Evolutionary conservation across 768 basidiomycete genomes (phyloP), one percentile per base, ranked within the genome.

Genomic region (Fomitopsis serialis): DNA sequence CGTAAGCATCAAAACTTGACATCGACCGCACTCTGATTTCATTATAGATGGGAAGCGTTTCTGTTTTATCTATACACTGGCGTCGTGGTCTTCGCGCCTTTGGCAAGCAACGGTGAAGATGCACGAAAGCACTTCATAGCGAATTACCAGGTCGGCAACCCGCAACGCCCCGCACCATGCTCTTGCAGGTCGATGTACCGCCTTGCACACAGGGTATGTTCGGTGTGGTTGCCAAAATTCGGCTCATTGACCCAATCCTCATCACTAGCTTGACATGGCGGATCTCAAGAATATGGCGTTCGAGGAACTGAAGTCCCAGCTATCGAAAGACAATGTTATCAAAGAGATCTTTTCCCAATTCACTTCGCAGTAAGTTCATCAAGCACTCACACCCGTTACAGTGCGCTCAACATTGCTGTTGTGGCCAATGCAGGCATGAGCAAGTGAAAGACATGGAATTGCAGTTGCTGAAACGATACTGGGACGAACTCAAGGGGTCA

Each of bases 151-250:
- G 15, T 5, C 6, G 7, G 15, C 6, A 42, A 42, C 21, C 40
- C 40, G 7, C 40, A 42, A 6, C 40, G 40, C 5, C 40, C 40
- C 17, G 21, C 40, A 17, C 40, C 53, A 8, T 60, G 59, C 40
- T 66, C 64, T 0, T 58, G 62, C 3, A 65, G 61, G 40, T 63
- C 61, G 6, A 61, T 65, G 54, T 65, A 63, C 34, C 57, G 58
- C 15, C 48, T 65, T 10, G 62, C 63, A 1, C 48, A 63, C 36
- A 54, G 44, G 48, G 63, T 62, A 8, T 43, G 48, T 46, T 17
- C 17, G 27, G 17, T 25, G 2, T 13, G 24, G 15, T 23, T 25
- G 21, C 7, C 19, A 22, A 19, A 2, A 17, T 22, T 34, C 5
- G 15, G 11, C 5, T 34, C 5, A 11, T 24, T 50, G 24, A 52